Evolutionary conservation across 768 basidiomycete genomes (phyloP).

Genomic region (Tylopilus subfusipes): DNA sequence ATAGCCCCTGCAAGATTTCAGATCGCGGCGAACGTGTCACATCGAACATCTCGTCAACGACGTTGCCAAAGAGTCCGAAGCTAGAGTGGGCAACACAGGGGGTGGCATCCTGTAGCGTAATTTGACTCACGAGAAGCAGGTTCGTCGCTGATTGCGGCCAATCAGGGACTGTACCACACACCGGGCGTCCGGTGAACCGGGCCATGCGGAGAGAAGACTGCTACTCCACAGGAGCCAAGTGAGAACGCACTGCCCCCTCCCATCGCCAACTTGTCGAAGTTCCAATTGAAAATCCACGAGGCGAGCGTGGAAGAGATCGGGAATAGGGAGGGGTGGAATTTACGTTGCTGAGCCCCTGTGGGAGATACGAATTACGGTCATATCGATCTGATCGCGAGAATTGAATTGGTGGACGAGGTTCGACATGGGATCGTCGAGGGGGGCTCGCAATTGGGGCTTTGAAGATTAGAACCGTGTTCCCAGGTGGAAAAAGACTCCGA

Average conservation of each 20-base stretch:
- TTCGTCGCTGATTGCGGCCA: neutral
- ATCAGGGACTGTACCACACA: neutral
- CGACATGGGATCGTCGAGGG: neutral
- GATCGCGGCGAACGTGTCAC: neutral
- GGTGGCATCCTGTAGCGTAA: neutral
- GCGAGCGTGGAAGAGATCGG: slow-evolving; percentile 1
- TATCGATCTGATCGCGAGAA: neutral
- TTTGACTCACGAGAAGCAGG: neutral
- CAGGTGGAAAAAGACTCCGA: neutral
- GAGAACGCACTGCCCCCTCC: neutral
- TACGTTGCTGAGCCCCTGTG: slow-evolving; percentile 3
- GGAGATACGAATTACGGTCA: neutral
- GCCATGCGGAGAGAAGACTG: neutral
- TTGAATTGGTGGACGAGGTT: neutral
- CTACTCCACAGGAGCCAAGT: neutral
- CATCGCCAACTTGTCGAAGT: neutral
- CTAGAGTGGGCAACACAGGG: neutral
- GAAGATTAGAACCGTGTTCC: neutral
- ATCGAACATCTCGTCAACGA: neutral
- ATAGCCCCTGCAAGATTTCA: neutral
- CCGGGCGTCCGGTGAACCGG: neutral
- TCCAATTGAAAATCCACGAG: neutral
- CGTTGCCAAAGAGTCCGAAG: neutral
- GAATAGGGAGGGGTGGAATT: slow-evolving; percentile 3
- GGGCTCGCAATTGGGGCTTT: neutral